These are phyloP conservation scores for Globisporangium ultimum DNA, from an alignment of 352 stramenopile species.

Conservation along the genomic window DNA sequence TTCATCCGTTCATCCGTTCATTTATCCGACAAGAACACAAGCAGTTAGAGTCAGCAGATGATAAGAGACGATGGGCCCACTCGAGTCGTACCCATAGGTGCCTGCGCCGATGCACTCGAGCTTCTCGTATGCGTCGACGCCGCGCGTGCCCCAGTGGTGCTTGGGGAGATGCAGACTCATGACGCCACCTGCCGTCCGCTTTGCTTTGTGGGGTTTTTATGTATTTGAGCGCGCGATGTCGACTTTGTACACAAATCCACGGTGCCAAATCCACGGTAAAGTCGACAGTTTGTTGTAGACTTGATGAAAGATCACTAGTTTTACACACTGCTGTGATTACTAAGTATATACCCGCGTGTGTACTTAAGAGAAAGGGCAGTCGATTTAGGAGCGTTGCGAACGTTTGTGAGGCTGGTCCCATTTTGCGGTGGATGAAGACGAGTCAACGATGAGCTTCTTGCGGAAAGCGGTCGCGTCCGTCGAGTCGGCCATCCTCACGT, in stretches of 20 bases:
- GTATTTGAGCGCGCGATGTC: too few species aligned
- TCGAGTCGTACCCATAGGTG: conserved; percentile 68
- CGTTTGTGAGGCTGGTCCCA: not conserved
- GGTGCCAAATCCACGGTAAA: not conserved
- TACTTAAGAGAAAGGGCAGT: not conserved
- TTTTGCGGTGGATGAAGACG: too few species aligned
- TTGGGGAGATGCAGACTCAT: conserved; percentile 87
- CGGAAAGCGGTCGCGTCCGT: conserved; percentile 63
- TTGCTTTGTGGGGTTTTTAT: conserved; percentile 1
- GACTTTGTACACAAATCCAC: too few species aligned
- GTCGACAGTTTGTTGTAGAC: not conserved
- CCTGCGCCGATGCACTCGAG: conserved; percentile 87
- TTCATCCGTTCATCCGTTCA: not conserved
- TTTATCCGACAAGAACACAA: not conserved
- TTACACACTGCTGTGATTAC: too few species aligned
- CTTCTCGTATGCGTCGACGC: conserved; percentile 87
- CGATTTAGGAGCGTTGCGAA: not conserved
- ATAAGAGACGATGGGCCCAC: not conserved
- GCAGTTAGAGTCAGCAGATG: not conserved
- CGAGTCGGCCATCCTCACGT: conserved; percentile 74
- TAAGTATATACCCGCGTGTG: too few species aligned
- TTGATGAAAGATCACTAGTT: not conserved
- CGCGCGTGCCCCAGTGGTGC: conserved; percentile 80
- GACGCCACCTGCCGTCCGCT: too few species aligned
- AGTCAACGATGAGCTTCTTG: conserved; percentile 65